Conservation (phyloP, 1,284 basidiomycete genomes). For the Rhodotorula sp. region DNA sequence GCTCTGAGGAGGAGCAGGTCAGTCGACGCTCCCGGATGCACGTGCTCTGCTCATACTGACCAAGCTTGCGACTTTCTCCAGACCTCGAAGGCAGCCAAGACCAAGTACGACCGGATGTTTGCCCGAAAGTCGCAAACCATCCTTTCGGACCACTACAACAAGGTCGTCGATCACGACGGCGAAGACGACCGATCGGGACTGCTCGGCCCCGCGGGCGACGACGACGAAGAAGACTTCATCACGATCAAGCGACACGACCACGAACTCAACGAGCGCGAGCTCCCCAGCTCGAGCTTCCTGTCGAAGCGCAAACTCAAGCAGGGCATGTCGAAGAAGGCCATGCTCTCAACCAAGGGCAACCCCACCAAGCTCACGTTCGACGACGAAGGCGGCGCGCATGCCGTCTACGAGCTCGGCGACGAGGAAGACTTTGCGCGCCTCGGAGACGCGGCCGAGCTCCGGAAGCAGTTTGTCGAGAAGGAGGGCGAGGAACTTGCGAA, state of each 20-base stretch:
- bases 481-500: constrained; percentile 70
- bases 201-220: constrained; percentile 35
- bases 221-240: constrained; percentile 80
- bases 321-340: constrained; percentile 72
- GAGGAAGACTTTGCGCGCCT: constrained; percentile 65
- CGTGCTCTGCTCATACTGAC: not conserved
- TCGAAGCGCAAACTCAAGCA: constrained; percentile 68
- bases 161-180: constrained; percentile 71
- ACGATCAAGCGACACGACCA: constrained; percentile 90
- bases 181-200: constrained; percentile 16
- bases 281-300: constrained; percentile 56
- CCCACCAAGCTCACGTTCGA: constrained; percentile 74
- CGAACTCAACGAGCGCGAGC: constrained; percentile 59
- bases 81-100: constrained; percentile 53
- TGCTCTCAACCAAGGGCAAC: constrained; percentile 63
- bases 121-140: constrained; percentile 93
- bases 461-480: constrained; percentile 66
- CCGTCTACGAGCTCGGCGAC: constrained; percentile 71
- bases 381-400: constrained; percentile 74
- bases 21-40: constrained; percentile 1
- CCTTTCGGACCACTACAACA: constrained; percentile 85
- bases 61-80: not conserved
- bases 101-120: constrained; percentile 99
- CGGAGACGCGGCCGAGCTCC: constrained; percentile 66
- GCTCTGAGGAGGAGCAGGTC: constrained; percentile 33